Conservation (phyloP, 768 basidiomycete species). For the Neoboletus subvelutipes region DNA sequence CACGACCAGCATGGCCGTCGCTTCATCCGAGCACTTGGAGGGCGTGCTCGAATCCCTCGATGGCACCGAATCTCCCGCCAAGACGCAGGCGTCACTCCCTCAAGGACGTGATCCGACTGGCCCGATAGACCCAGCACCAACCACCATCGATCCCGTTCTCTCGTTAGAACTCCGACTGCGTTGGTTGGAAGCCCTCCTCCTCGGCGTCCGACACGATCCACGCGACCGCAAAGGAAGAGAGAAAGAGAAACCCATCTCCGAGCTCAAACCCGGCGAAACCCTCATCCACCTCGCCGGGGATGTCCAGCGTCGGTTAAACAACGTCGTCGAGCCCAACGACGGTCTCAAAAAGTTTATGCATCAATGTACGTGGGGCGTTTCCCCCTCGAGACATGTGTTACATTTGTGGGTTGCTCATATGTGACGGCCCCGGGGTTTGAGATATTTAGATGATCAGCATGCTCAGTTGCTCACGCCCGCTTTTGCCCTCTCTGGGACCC, state of each 20-base stretch:
- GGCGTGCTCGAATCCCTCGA: constrained; percentile 24
- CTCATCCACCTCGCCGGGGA: constrained; percentile 59
- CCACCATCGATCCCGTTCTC: constrained; percentile 57
- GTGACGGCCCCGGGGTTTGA: neutral
- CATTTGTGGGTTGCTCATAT: neutral
- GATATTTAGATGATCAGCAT: constrained; percentile 65
- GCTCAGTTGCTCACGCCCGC: constrained; percentile 71
- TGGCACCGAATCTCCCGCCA: constrained; percentile 20
- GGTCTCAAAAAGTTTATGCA: constrained; percentile 72
- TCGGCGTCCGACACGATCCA: constrained; percentile 56
- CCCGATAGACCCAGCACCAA: constrained; percentile 1
- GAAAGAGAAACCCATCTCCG: constrained; percentile 28
- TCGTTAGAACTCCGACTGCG: constrained; percentile 74
- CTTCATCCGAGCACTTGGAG: constrained; percentile 14
- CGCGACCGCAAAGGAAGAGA: constrained; percentile 42
- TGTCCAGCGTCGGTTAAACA: constrained; percentile 55
- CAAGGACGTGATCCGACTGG: constrained; percentile 8
- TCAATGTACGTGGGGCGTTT: constrained; percentile 51
- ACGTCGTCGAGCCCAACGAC: constrained; percentile 65
- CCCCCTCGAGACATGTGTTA: neutral
- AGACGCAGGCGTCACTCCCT: constrained; percentile 6
- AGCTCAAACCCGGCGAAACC: constrained; percentile 52
- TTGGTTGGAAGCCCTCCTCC: constrained; percentile 77
- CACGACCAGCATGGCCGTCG: constrained; percentile 18
- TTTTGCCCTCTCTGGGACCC: constrained; percentile 69